phyloP scores from a whole-genome alignment of 2,329 filamentous ascomycete genomes.

The Xylariales sp. region DNA sequence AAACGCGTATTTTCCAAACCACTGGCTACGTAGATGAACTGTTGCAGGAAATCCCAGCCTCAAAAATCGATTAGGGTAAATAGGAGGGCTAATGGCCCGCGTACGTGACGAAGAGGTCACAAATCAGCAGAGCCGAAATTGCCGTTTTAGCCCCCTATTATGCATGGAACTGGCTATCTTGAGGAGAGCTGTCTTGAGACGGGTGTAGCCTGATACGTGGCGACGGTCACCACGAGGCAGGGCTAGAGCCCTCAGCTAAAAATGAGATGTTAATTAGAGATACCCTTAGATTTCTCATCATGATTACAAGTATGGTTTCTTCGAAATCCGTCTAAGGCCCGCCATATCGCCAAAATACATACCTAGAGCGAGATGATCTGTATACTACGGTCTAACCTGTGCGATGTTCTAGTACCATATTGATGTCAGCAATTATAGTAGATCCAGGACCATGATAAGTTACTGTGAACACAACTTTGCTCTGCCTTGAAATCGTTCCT shows the following conservation, averaged over 20 bases:
- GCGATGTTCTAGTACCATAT: neutral
- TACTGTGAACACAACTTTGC: neutral
- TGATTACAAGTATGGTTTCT: neutral
- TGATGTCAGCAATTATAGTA: neutral
- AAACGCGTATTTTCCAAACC: neutral
- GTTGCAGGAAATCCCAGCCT: neutral
- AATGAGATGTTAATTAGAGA: slow-evolving; percentile 22
- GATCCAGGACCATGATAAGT: neutral
- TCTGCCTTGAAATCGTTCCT: slow-evolving; percentile 12
- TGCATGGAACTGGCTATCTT: neutral
- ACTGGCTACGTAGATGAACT: neutral
- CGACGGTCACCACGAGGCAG: neutral
- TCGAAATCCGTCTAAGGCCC: neutral
- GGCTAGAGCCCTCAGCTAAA: neutral
- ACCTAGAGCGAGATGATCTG: neutral
- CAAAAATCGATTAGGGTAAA: no score
- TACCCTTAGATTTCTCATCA: slow-evolving; percentile 27
- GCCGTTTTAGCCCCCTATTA: neutral
- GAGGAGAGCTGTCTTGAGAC: neutral
- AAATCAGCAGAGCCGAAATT: neutral
- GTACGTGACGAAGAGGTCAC: neutral
- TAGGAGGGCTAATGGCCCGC: neutral
- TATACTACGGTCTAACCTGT: neutral
- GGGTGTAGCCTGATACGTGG: neutral
- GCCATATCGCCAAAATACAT: neutral